These are phyloP conservation scores for Colletotrichum sp. DNA, from an alignment of 2,329 filamentous ascomycete species.

Conservation along the genomic window DNA sequence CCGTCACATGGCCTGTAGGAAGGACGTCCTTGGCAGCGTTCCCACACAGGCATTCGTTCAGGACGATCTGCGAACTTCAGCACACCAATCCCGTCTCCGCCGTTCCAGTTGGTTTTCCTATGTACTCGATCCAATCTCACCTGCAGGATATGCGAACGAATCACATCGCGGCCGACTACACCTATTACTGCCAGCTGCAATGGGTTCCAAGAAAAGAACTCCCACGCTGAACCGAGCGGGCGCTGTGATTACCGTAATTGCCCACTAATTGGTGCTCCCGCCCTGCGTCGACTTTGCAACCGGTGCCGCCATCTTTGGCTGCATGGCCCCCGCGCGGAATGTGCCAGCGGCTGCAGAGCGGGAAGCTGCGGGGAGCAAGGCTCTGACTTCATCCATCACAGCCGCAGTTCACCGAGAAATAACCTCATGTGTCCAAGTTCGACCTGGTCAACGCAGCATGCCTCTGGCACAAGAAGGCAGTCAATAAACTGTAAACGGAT, in stretches of 20 bases:
- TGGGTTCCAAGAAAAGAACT: not conserved
- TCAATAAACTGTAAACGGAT: not conserved
- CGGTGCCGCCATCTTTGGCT: not conserved
- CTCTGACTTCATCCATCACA: not conserved
- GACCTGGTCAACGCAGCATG: not conserved
- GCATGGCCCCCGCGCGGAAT: not conserved
- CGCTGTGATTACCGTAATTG: not conserved
- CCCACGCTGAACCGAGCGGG: not conserved
- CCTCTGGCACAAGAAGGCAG: not conserved
- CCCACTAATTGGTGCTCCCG: not conserved
- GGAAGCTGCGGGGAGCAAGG: not conserved
- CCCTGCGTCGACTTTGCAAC: not conserved
- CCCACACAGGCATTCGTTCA: not conserved
- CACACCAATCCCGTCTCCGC: not conserved
- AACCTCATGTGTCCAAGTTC: not conserved
- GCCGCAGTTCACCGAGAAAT: not conserved
- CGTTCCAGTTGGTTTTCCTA: not conserved
- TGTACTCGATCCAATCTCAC: not conserved
- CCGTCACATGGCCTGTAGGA: not conserved
- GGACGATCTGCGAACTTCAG: not conserved
- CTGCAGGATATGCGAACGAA: not conserved
- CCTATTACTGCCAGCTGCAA: not conserved
- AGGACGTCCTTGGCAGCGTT: not conserved
- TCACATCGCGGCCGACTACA: not conserved
- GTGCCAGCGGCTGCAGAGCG: not conserved